Conservation (phyloP, 305 asterid species). For the Fraxinus ornus region DNA sequence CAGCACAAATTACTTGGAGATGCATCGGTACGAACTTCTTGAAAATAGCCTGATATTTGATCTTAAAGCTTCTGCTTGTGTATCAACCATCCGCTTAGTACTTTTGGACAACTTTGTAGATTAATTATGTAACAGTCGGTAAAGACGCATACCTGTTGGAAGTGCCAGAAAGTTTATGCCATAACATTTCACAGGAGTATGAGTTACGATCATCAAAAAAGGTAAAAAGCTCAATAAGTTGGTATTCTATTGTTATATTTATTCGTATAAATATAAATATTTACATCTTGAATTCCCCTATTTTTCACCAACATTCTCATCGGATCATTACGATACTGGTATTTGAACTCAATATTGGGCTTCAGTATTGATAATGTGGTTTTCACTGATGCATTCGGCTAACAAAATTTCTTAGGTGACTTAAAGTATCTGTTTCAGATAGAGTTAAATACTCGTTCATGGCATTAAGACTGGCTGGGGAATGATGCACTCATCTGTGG, state of each 20-base stretch:
- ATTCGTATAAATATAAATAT: not conserved
- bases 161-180: slow-evolving; percentile 83
- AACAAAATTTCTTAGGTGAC: not conserved
- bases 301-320: not conserved
- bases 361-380: not conserved
- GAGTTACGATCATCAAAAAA: slow-evolving; percentile 88
- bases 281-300: not conserved
- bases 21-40: slow-evolving; percentile 63
- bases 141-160: slow-evolving; percentile 91
- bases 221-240: slow-evolving; percentile 36
- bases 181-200: slow-evolving; percentile 66
- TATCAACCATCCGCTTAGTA: slow-evolving; percentile 17
- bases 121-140: slow-evolving; percentile 76
- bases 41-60: slow-evolving; percentile 13
- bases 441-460: not conserved
- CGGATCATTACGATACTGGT: not conserved
- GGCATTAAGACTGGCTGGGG: slow-evolving; percentile 3
- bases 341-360: not conserved
- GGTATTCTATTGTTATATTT: not conserved
- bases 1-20: slow-evolving; percentile 74
- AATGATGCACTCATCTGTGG: slow-evolving; percentile 7
- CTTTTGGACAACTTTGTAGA: slow-evolving; percentile 42
- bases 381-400: not conserved
- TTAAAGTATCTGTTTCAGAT: not conserved
- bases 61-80: not conserved